Evolutionary conservation across 1,139 yeast genomes (phyloP), one percentile per base, ranked within the genome.

Genomic region (Yamadazyma taylorii): DNA sequence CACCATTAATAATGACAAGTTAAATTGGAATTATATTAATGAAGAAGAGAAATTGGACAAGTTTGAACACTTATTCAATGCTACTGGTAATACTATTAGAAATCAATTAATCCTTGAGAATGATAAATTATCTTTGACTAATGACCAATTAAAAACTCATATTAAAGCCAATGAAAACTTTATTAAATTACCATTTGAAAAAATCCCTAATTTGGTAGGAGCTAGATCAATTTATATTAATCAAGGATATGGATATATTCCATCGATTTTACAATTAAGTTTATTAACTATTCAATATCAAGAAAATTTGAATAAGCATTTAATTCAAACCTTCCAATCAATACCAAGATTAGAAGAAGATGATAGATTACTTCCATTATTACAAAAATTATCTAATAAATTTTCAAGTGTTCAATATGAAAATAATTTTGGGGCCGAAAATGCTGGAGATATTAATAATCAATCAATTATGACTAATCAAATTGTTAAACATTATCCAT

Each of bases 281-380:
- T 63, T 87, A 37, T 66, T 92, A 31, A 69, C 82, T 0, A 69
- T 66, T 30, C 96, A 88, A 56, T 90, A 83, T 55, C 68, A 78
- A 35, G 71, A 69, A 12, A 66, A 66, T 37, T 69, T 94, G 35
- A 58, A 60, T 4, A 58, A 63, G 8, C 78, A 80, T 26, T 67
- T 92, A 42, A 61, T 81, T 16, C 66, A 72, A 40, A 87, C 97
- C 0, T 84, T 88, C 51, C 85, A 85, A 50, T 75, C 85, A 17
- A 65, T 90, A 37, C 95, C 97, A 3, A 72, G 94, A 14, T 66
- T 92, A 38, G 96, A 89, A 53, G 97, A 92, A 63, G 97, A 90
- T 55, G 95, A 89, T 56, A 72, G 99, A 42, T 62, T 92, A 33
- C 65, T 88, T 32, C 97, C 97, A 0, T 78, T 94, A 21, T 69